phyloP scores from a whole-genome alignment of 495 filamentous ascomycete species.

The Aspergillus carlsbadensis region DNA sequence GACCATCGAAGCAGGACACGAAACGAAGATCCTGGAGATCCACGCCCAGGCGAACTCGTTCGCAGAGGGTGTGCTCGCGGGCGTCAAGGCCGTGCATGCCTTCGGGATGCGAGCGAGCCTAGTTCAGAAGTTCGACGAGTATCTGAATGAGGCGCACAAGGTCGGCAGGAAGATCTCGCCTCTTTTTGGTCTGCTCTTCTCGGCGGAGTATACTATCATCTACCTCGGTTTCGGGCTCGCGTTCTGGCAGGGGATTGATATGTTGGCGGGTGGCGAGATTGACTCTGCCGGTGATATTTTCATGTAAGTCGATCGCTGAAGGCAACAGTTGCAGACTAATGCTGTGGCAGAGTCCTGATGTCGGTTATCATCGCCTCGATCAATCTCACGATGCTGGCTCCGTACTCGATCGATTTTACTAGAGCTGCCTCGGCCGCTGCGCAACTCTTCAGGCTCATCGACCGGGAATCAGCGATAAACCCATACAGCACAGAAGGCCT shows the following conservation, averaged over 20 bases:
- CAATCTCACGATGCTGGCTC: slow-evolving; percentile 31
- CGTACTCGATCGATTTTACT: slow-evolving; percentile 28
- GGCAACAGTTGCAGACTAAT: slow-evolving; percentile 69
- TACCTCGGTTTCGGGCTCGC: slow-evolving; percentile 88
- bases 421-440: slow-evolving; percentile 35
- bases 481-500: slow-evolving; percentile 15
- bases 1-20: slow-evolving; percentile 71
- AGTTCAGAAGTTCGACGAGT: slow-evolving; percentile 74
- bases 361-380: slow-evolving; percentile 43
- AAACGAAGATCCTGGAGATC: slow-evolving; percentile 69
- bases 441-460: slow-evolving; percentile 38
- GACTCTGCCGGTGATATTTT: slow-evolving; percentile 50
- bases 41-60: slow-evolving; percentile 84
- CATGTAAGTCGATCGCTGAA: slow-evolving; percentile 46
- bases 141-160: slow-evolving; percentile 68
- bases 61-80: slow-evolving; percentile 92
- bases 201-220: slow-evolving; percentile 74
- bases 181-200: slow-evolving; percentile 71
- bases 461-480: slow-evolving; percentile 30
- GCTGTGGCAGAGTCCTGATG: slow-evolving; percentile 75
- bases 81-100: slow-evolving; percentile 84
- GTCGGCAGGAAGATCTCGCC: slow-evolving; percentile 75
- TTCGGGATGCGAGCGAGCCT: slow-evolving; percentile 90
- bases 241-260: slow-evolving; percentile 92
- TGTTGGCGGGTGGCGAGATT: slow-evolving; percentile 64